phyloP scores from a whole-genome alignment of 768 basidiomycete genomes.

The Bullera alba region DNA sequence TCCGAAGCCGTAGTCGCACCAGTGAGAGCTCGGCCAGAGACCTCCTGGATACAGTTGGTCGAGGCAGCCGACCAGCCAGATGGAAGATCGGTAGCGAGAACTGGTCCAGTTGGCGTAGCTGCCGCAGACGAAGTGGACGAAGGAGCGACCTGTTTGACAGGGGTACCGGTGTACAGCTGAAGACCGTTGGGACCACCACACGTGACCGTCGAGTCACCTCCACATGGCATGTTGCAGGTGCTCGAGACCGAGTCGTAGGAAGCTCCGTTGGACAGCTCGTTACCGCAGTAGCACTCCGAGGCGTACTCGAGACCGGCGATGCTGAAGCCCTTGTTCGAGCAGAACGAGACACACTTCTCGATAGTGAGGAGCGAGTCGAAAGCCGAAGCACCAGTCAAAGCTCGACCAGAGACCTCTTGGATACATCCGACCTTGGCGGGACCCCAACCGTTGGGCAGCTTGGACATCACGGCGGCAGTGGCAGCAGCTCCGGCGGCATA shows the following conservation, averaged over 20 bases:
- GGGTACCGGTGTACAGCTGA: conserved; percentile 35
- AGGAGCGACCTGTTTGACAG: conserved; percentile 24
- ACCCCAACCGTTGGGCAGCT: conserved; percentile 35
- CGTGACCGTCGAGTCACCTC: conserved; percentile 48
- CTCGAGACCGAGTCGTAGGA: background rate
- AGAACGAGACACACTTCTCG: background rate
- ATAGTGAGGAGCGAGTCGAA: background rate
- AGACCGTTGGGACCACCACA: conserved; percentile 34
- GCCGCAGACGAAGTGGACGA: conserved; percentile 30
- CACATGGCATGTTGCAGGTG: conserved; percentile 68
- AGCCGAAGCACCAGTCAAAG: background rate
- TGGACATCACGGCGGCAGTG: background rate
- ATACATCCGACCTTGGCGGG: background rate
- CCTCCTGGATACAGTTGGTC: background rate
- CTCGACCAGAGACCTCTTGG: background rate
- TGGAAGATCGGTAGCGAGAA: background rate
- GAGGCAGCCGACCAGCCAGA: conserved; percentile 11
- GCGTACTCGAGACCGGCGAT: background rate
- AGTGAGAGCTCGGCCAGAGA: background rate
- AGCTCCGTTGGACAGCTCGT: conserved; percentile 1
- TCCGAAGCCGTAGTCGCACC: background rate
- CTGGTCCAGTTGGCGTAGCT: conserved; percentile 27
- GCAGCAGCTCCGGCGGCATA: background rate
- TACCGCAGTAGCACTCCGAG: background rate
- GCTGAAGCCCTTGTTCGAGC: background rate